Conservation (phyloP, 345 rosid genomes). For the Durio zibethinus region DNA sequence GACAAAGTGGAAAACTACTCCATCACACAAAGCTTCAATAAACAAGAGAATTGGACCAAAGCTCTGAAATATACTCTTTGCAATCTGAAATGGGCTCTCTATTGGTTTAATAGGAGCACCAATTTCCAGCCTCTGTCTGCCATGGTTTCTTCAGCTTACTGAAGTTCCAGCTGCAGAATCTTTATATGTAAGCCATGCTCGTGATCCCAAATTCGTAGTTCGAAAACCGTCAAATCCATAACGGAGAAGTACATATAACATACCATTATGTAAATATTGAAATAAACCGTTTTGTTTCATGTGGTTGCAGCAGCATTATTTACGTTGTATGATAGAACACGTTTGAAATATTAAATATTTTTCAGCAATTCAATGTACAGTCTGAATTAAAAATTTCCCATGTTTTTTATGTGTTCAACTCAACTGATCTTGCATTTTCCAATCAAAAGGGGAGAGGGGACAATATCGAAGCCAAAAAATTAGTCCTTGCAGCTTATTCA, state of each 20-base stretch:
- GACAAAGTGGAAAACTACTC: slow-evolving; percentile 84
- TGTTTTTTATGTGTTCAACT: neutral
- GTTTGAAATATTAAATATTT: neutral
- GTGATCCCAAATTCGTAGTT: slow-evolving; percentile 38
- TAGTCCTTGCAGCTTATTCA: neutral
- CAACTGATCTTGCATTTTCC: neutral
- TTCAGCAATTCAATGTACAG: neutral
- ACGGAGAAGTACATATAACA: neutral
- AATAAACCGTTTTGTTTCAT: neutral
- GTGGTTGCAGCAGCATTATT: neutral
- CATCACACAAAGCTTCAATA: slow-evolving; percentile 89
- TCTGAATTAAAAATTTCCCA: neutral
- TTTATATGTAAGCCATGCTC: slow-evolving; percentile 46
- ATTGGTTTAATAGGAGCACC: slow-evolving; percentile 88
- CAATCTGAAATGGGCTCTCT: slow-evolving; percentile 93
- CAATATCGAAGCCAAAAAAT: neutral
- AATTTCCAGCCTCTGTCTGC: slow-evolving; percentile 75
- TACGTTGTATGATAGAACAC: neutral
- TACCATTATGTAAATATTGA: slow-evolving; percentile 29
- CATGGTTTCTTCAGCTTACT: slow-evolving; percentile 40
- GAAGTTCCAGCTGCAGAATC: slow-evolving; percentile 51
- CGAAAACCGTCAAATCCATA: slow-evolving; percentile 32
- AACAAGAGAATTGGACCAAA: slow-evolving; percentile 97
- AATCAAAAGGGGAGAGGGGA: too few relatives aligned
- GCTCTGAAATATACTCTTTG: slow-evolving; percentile 91